phyloP scores from a whole-genome alignment of 2,329 filamentous ascomycete species.

The Colletotrichum tropicicola region DNA sequence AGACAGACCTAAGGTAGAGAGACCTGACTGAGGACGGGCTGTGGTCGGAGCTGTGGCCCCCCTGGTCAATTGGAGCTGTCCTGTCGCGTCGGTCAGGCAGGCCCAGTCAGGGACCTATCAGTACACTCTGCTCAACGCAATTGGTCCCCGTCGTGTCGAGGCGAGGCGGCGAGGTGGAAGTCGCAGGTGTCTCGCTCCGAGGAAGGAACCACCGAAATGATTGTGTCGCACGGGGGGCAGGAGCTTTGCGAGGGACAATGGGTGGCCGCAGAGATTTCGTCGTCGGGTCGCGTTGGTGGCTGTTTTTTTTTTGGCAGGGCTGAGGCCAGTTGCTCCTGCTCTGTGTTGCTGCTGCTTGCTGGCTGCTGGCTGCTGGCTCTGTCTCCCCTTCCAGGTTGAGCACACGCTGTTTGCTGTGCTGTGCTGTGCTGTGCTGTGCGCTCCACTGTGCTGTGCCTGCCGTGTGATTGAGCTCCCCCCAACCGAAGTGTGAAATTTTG shows the following conservation, averaged over 20 bases:
- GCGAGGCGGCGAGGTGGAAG: not conserved
- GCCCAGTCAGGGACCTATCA: not conserved
- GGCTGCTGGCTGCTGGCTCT: not conserved
- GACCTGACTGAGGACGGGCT: too few relatives aligned
- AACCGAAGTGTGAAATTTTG: not conserved
- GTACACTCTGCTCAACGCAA: constrained; percentile 6
- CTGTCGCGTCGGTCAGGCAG: not conserved
- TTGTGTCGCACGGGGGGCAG: not conserved
- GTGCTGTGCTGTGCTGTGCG: not conserved
- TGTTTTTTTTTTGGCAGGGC: constrained; percentile 7
- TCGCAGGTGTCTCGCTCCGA: not conserved
- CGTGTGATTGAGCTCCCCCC: not conserved
- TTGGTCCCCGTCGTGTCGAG: constrained; percentile 5
- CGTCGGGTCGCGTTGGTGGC: constrained; percentile 8
- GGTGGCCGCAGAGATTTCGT: constrained; percentile 16
- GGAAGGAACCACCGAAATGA: not conserved
- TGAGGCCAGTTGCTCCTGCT: not conserved
- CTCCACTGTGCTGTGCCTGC: not conserved
- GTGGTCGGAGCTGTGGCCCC: constrained; percentile 22
- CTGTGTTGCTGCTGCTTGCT: too few relatives aligned
- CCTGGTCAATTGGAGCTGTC: constrained; percentile 16
- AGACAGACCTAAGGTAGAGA: not conserved
- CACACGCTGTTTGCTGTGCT: not conserved
- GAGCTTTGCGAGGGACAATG: not conserved
- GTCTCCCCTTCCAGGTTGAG: not conserved